A percentile compares a stretch with the other conserved stretches of the same genome.
These are phyloP conservation scores for Erodium maritimum DNA, from an alignment of 345 rosid species.

Conservation along the genomic window DNA sequence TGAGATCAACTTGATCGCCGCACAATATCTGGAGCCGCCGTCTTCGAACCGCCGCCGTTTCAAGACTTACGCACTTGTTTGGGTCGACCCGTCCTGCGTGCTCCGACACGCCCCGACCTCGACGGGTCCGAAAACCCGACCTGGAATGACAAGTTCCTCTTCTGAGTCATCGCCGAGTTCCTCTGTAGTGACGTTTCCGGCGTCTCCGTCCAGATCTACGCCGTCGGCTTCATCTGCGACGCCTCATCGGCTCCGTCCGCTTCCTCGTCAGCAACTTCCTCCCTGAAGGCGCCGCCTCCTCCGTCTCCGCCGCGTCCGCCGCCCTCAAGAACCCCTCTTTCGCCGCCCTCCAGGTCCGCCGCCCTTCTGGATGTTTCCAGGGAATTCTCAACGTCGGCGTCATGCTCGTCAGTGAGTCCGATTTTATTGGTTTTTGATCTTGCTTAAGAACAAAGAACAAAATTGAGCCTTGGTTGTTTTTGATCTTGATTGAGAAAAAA, in stretches of 20 bases:
- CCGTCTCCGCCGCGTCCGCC: too few species aligned
- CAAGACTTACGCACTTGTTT: constrained; percentile 60
- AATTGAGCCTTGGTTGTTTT: too few species aligned
- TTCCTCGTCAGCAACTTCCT: constrained; percentile 54
- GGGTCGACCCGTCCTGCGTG: constrained; percentile 48
- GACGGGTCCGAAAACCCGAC: constrained; percentile 58
- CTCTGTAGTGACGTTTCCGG: constrained; percentile 59
- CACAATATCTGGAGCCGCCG: too few species aligned
- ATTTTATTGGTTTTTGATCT: too few species aligned
- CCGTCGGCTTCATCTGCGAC: constrained; percentile 56
- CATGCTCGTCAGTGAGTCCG: too few species aligned
- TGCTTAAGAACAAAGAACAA: too few species aligned
- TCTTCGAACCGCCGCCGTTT: too few species aligned
- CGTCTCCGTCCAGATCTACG: constrained; percentile 59
- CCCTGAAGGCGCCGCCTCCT: constrained; percentile 17
- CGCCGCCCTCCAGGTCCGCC: constrained; percentile 69
- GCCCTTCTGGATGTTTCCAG: constrained; percentile 82
- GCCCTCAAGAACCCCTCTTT: too few species aligned
- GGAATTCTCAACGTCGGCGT: too few species aligned
- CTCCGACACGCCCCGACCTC: constrained; percentile 54
- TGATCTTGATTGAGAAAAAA: too few species aligned
- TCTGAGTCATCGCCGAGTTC: constrained; percentile 44
- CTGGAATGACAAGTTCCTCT: too few species aligned
- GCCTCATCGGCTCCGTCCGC: constrained; percentile 59
- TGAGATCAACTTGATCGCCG: too few species aligned